phyloP scores from a whole-genome alignment of 2,329 filamentous ascomycete genomes.

The Zasmidium citrigriseum region DNA sequence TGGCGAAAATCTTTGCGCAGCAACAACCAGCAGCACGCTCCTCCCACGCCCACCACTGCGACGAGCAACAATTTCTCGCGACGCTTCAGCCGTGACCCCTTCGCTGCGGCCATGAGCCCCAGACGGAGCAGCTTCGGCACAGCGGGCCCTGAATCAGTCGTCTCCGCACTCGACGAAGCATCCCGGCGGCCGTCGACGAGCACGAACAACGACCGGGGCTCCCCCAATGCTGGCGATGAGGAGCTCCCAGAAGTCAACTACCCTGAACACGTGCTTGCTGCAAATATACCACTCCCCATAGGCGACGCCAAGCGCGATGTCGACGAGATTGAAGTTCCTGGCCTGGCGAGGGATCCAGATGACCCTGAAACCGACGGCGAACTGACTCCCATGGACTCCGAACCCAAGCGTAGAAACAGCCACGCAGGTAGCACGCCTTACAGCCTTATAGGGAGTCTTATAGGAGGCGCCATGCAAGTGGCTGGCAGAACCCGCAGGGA shows the following conservation, averaged over 20 bases:
- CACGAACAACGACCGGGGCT: constrained; percentile 12
- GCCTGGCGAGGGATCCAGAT: constrained; percentile 67
- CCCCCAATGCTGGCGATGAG: constrained; percentile 6
- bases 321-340: constrained; percentile 78
- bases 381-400: constrained; percentile 21
- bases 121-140: constrained; percentile 24
- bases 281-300: constrained; percentile 68
- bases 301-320: constrained; percentile 65
- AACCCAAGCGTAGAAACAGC: constrained; percentile 25
- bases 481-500: constrained; percentile 1
- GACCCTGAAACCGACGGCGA: constrained; percentile 39
- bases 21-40: constrained; percentile 11
- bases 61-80: constrained; percentile 19
- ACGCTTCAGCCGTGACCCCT: constrained; percentile 17
- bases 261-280: constrained; percentile 47
- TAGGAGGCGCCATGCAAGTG: not conserved
- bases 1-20: constrained; percentile 88
- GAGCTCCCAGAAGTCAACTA: constrained; percentile 42
- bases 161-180: constrained; percentile 21
- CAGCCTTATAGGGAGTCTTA: constrained; percentile 6
- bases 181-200: constrained; percentile 23
- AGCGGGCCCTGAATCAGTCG: constrained; percentile 20
- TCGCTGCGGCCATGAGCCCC: constrained; percentile 18
- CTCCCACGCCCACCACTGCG: constrained; percentile 15
- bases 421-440: constrained; percentile 14